phyloP scores from a whole-genome alignment of 495 filamentous ascomycete species.

The Jackrogersella multiformis region DNA sequence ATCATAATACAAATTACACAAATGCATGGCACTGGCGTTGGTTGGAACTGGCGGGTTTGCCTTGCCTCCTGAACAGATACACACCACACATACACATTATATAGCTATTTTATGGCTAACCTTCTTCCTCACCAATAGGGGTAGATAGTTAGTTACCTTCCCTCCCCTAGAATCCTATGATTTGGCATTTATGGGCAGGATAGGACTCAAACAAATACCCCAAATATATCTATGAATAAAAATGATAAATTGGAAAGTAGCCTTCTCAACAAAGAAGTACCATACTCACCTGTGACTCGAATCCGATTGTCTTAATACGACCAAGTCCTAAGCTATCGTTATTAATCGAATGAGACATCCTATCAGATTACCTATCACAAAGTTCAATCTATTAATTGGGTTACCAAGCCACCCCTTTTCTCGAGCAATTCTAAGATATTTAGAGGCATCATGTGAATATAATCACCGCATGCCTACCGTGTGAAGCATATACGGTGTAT shows the following conservation, averaged over 20 bases:
- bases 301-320: too few species aligned
- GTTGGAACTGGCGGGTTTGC: slow-evolving; percentile 24
- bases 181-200: not conserved
- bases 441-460: too few species aligned
- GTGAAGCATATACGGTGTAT: too few species aligned
- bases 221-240: not conserved
- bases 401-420: too few species aligned
- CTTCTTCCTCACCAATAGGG: not conserved
- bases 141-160: not conserved
- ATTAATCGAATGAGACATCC: too few species aligned
- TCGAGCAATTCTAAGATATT: too few species aligned
- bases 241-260: not conserved
- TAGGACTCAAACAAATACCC: not conserved
- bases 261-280: not conserved
- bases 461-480: too few species aligned
- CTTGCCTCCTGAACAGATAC: slow-evolving; percentile 8
- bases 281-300: not conserved
- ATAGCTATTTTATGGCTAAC: not conserved
- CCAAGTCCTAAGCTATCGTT: too few species aligned
- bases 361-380: too few species aligned
- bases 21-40: slow-evolving; percentile 46
- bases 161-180: too few species aligned
- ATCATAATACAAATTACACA: slow-evolving; percentile 18
- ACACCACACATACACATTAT: not conserved
- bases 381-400: too few species aligned